These are phyloP conservation scores for Lepiota brunneoincarnata DNA, from an alignment of 768 basidiomycete species.

Conservation along the genomic window DNA sequence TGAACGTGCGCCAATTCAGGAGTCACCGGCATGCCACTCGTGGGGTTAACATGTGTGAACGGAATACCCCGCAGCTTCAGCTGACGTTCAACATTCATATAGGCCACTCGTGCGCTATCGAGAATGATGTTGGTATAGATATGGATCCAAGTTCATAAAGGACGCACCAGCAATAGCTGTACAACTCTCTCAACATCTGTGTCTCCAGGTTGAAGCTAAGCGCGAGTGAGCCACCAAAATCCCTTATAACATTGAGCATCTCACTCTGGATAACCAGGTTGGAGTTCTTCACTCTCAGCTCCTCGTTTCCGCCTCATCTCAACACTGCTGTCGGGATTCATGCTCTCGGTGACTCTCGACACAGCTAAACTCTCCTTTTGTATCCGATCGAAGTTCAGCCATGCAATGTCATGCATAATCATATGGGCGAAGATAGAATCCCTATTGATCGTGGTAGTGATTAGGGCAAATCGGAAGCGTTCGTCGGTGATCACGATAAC, in stretches of 20 bases:
- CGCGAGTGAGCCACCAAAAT: slow-evolving; percentile 2
- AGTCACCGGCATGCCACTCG: slow-evolving; percentile 34
- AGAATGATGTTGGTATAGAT: not conserved
- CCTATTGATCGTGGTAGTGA: slow-evolving; percentile 56
- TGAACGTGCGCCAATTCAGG: slow-evolving; percentile 56
- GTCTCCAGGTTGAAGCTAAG: slow-evolving; percentile 70
- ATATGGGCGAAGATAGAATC: slow-evolving; percentile 58
- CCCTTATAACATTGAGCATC: slow-evolving; percentile 2
- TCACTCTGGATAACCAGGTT: slow-evolving; percentile 18
- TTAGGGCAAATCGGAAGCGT: slow-evolving; percentile 78
- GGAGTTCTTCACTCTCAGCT: slow-evolving; percentile 9
- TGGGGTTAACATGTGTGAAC: slow-evolving; percentile 70
- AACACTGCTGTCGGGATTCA: slow-evolving; percentile 8
- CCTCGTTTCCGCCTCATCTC: slow-evolving; percentile 24
- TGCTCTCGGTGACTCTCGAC: slow-evolving; percentile 2
- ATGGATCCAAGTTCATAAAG: not conserved
- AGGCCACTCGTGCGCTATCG: slow-evolving; percentile 82
- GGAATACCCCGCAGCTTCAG: slow-evolving; percentile 80
- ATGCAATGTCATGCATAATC: slow-evolving; percentile 75
- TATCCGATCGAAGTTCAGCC: slow-evolving; percentile 73
- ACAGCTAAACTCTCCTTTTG: slow-evolving; percentile 38
- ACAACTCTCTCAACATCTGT: slow-evolving; percentile 71
- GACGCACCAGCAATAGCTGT: slow-evolving; percentile 81
- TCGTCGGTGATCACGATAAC: slow-evolving; percentile 80
- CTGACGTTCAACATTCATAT: slow-evolving; percentile 84